Evolutionary conservation across 345 rosid genomes (phyloP), one percentile per base, ranked within the genome.

Genomic region (Tarenaya hassleriana): DNA sequence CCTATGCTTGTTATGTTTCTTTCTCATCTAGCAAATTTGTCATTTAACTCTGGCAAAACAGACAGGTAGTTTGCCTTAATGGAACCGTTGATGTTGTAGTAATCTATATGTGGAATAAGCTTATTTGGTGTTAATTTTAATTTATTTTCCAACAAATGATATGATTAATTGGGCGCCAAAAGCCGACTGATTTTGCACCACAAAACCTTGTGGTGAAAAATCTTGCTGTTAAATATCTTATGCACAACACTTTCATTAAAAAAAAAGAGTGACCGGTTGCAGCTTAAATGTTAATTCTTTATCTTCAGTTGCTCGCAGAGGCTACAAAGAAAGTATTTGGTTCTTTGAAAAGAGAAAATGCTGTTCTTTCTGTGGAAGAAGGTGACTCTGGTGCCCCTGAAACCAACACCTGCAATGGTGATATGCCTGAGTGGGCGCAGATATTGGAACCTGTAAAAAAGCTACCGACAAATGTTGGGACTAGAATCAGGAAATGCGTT

Each of bases 401-500:
- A 63, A 83, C 61, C 69, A 75, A 60, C 65, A 57, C 55, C 37
- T 58, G 69, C 72, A 82, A 78, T 61, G 81, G 70, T 58, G 67
- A 50, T 56, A 64, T 79, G 55, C 96, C 95, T 60, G 95, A 83
- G 62, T 92, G 98, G 98, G 90, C 94, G 33, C 68, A 64, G 72
- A 56, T 76, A 56, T 69, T 92, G 61, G 83, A 82, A 47, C 95
- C 98, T 71, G 98, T 85, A 34, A 88, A 75, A 75, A 92, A 83
- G 76, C 76, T 92, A 52, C 98, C 98, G 17, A 92, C 98, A 51
- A 92, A 92, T 78, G 98, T 92, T 54, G 98, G 98, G 44, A 85
- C 98, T 50, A 79, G 98, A 76, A 92, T 92, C 62, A 77, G 96
- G 67, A 88, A 71, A 71, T 88, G 98, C 73, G 86, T 92, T 48